These are phyloP conservation scores for Kluyveromyces siamensis DNA, from an alignment of 805 yeast genomes.

Conservation along the genomic window DNA sequence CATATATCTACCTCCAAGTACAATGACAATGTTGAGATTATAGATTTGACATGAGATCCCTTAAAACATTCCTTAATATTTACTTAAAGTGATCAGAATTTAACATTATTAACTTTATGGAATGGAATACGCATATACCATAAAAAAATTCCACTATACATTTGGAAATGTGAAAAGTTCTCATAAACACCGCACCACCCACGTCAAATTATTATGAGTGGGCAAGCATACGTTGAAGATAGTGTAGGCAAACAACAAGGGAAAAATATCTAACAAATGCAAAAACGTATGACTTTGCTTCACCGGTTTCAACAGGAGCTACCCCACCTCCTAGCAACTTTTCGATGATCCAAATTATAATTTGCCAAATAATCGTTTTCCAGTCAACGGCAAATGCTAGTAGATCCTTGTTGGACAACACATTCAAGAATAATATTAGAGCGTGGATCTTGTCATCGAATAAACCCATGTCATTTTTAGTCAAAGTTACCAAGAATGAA, in stretches of 20 bases:
- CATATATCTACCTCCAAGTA: background rate
- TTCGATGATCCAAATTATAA: conserved; percentile 1
- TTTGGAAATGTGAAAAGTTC: too few species aligned
- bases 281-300: background rate
- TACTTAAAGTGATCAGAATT: background rate
- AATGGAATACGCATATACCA: background rate
- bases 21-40: background rate
- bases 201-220: background rate
- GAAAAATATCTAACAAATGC: background rate
- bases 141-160: background rate
- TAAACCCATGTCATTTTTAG: background rate
- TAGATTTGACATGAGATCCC: background rate
- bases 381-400: background rate
- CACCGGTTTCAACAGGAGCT: background rate
- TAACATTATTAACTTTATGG: background rate
- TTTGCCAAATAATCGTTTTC: conserved; percentile 1
- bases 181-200: background rate
- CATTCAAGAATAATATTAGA: background rate
- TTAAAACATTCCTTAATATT: background rate
- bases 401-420: background rate
- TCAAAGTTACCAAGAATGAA: conserved; percentile 1
- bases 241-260: background rate
- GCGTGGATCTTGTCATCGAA: background rate
- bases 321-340: background rate
- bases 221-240: background rate